These are phyloP conservation scores for Penium margaritaceum DNA, from an alignment of 139 green algal genomes.

Conservation along the genomic window DNA sequence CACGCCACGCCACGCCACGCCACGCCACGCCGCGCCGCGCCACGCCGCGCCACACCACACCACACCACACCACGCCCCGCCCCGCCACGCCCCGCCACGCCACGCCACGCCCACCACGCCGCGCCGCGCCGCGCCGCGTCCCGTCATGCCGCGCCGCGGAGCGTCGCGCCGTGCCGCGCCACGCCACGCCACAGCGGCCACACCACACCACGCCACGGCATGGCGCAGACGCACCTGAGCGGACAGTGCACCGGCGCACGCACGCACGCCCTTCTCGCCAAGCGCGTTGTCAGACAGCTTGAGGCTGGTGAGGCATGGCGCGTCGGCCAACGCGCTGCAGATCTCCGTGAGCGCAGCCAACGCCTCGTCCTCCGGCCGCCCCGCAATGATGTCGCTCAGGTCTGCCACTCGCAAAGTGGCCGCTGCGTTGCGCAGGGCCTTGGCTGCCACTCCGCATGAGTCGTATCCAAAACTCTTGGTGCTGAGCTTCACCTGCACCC, in stretches of 20 bases:
- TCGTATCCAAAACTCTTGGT: constrained; percentile 11
- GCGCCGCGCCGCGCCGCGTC: no score
- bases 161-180: no score
- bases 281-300: constrained; percentile 35
- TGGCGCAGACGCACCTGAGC: no score
- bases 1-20: no score
- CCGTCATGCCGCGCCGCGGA: no score
- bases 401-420: constrained; percentile 1
- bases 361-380: constrained; percentile 19
- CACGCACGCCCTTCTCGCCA: constrained; percentile 35
- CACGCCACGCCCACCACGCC: no score
- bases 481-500: constrained; percentile 16
- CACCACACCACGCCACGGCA: no score
- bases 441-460: neutral
- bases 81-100: no score
- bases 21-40: no score
- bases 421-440: neutral
- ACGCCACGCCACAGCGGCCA: no score
- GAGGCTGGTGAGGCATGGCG: constrained; percentile 8
- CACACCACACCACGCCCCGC: no score
- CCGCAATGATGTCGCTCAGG: constrained; percentile 30
- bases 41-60: no score
- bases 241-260: constrained; percentile 2
- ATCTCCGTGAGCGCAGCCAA: constrained; percentile 7
- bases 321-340: neutral